Percentiles rank a stretch among this genome's conserved stretches.
phyloP scores from a whole-genome alignment of 352 stramenopile species.

The Pythium pectinolyticum region DNA sequence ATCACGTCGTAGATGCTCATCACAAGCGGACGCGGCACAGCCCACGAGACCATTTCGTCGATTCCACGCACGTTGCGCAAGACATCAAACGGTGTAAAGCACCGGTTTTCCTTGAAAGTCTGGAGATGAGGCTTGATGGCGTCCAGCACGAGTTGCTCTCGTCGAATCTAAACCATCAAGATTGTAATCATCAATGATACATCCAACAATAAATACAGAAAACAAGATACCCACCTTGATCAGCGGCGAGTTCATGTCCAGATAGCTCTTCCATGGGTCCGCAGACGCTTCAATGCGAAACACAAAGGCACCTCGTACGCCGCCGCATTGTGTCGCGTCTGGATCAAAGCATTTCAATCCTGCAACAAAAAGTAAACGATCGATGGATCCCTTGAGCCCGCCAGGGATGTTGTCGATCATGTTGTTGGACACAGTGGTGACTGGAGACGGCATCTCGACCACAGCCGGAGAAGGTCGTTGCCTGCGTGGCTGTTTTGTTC shows the following conservation, averaged over 20 bases:
- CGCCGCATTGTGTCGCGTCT: constrained; percentile 14
- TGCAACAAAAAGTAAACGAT: constrained; percentile 45
- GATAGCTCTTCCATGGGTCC: constrained; percentile 48
- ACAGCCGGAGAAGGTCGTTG: not conserved
- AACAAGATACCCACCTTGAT: constrained; percentile 35
- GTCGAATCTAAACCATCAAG: constrained; percentile 43
- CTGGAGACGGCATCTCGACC: too few species aligned
- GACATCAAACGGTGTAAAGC: constrained; percentile 55
- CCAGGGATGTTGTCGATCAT: constrained; percentile 54
- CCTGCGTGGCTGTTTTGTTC: not conserved
- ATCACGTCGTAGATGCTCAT: constrained; percentile 57
- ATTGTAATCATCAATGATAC: not conserved
- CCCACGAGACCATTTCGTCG: constrained; percentile 54
- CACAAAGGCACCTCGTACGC: constrained; percentile 36
- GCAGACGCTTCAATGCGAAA: constrained; percentile 31
- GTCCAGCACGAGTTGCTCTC: constrained; percentile 52
- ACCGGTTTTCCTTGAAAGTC: constrained; percentile 43
- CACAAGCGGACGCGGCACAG: constrained; percentile 45
- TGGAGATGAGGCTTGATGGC: constrained; percentile 37
- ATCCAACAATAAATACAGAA: not conserved
- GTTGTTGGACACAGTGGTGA: constrained; percentile 40
- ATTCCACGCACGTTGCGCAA: constrained; percentile 52
- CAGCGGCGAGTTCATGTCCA: constrained; percentile 33
- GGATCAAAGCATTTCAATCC: constrained; percentile 53
- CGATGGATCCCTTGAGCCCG: constrained; percentile 48